phyloP scores from a whole-genome alignment of 106 monocot genomes.

The Dendrobium chrysotoxum region DNA sequence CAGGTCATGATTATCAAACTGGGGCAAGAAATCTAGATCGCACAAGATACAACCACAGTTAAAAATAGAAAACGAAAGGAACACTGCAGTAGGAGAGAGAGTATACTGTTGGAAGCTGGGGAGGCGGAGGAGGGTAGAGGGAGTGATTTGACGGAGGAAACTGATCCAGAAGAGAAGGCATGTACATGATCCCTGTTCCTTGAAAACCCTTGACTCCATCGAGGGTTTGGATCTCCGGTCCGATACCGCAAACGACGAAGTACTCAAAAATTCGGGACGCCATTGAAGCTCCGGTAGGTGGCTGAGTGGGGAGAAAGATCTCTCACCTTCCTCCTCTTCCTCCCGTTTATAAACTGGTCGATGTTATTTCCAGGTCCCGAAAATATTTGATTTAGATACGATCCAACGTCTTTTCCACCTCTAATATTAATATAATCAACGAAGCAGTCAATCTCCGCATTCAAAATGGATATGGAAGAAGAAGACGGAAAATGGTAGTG shows the following conservation, averaged over 20 bases:
- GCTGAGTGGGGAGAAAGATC: not conserved
- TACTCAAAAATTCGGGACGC: slow-evolving; percentile 80
- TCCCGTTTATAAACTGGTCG: not conserved
- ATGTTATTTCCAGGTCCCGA: not conserved
- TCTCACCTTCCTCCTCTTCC: not conserved
- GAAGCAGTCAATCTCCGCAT: not conserved
- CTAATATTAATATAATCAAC: not conserved
- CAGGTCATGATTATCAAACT: not conserved
- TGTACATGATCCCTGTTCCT: slow-evolving; percentile 57
- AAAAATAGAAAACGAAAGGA: not conserved
- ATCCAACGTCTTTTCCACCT: not conserved
- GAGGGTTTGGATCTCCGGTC: slow-evolving; percentile 82
- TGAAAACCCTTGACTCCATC: slow-evolving; percentile 73
- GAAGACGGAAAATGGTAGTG: too few relatives aligned
- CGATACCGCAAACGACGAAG: slow-evolving; percentile 97
- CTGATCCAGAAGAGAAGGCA: slow-evolving; percentile 80
- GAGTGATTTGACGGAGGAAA: slow-evolving; percentile 70
- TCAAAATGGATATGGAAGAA: not conserved
- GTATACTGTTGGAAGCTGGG: slow-evolving; percentile 86
- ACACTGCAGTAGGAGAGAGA: not conserved
- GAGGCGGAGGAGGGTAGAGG: slow-evolving; percentile 90
- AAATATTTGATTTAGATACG: not conserved
- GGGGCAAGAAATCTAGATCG: not conserved
- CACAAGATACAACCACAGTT: not conserved
- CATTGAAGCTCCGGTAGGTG: slow-evolving; percentile 9